Evolutionary conservation across 352 stramenopile species (phyloP).

Genomic region (Discostella stelligera): DNA sequence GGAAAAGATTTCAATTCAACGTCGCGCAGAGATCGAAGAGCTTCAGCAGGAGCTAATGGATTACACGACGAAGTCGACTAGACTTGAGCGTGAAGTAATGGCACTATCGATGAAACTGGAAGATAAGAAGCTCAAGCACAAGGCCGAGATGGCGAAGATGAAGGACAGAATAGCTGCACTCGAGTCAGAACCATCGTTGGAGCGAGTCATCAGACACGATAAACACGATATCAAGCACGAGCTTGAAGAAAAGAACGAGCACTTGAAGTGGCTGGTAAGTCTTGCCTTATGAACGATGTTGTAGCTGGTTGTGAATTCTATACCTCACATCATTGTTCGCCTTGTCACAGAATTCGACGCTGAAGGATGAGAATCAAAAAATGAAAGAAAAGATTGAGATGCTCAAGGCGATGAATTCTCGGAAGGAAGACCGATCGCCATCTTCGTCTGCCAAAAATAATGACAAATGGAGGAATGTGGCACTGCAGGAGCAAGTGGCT

Average conservation of each 20-base stretch:
- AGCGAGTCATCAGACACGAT: conserved; percentile 19
- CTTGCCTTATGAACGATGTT: not conserved
- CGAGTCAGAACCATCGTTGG: conserved; percentile 49
- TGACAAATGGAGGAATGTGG: conserved; percentile 67
- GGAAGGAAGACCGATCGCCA: conserved; percentile 35
- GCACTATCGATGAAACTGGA: conserved; percentile 71
- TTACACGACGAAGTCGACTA: conserved; percentile 47
- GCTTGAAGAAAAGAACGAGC: conserved; percentile 39
- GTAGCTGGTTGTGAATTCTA: not conserved
- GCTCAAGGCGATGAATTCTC: conserved; percentile 15
- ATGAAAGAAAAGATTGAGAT: conserved; percentile 48
- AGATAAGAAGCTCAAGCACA: conserved; percentile 64
- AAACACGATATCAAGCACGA: conserved; percentile 21
- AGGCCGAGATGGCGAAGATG: conserved; percentile 61
- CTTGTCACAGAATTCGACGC: conserved; percentile 18
- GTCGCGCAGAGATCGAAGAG: conserved; percentile 71
- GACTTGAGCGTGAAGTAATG: conserved; percentile 66
- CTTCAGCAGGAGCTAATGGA: conserved; percentile 77
- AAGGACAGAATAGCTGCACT: conserved; percentile 56
- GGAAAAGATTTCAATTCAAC: conserved; percentile 54
- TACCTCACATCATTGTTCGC: not conserved
- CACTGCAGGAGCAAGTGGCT: conserved; percentile 62
- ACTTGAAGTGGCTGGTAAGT: conserved; percentile 40
- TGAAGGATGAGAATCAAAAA: conserved; percentile 62
- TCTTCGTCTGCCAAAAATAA: conserved; percentile 44